Percentiles rank a stretch among this genome's conserved stretches.
Conservation (phyloP, 2,329 filamentous ascomycete genomes). For the Catunica adiposa region DNA sequence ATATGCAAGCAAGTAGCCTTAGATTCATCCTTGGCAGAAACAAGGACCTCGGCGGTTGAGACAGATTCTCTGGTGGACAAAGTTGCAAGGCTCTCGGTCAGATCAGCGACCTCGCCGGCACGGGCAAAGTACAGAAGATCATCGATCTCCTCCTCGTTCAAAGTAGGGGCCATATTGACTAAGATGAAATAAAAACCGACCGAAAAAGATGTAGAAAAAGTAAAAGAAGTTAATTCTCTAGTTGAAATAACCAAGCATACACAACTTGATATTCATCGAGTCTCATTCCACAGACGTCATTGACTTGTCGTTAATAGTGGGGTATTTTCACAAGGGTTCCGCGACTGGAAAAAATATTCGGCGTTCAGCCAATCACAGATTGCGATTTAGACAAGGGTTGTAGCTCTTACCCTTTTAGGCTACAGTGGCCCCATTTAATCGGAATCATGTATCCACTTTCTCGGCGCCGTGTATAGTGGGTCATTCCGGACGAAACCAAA, state of each 20-base stretch:
- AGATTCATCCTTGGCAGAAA: constrained; percentile 53
- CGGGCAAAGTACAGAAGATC: constrained; percentile 82
- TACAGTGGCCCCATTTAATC: background rate
- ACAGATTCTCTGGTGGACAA: constrained; percentile 46
- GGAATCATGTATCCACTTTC: too few relatives aligned
- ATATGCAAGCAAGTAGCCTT: constrained; percentile 80
- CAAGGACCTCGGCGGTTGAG: constrained; percentile 46
- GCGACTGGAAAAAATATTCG: constrained; percentile 7
- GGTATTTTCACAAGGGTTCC: background rate
- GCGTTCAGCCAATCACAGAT: constrained; percentile 7
- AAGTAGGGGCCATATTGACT: constrained; percentile 29
- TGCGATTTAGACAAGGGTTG: constrained; percentile 1
- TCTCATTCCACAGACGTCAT: background rate
- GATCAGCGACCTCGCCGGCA: constrained; percentile 54
- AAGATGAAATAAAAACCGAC: background rate
- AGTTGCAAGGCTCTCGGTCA: constrained; percentile 40
- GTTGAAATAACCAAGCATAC: background rate
- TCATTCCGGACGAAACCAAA: too few relatives aligned
- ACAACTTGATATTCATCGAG: background rate
- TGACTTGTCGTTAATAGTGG: background rate
- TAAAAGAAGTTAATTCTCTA: background rate
- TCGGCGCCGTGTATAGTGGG: too few relatives aligned
- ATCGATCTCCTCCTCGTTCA: constrained; percentile 69
- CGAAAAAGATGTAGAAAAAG: background rate
- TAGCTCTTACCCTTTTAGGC: constrained; percentile 7